phyloP scores from a whole-genome alignment of 2,329 filamentous ascomycete species.

The Aspergillus sp. region DNA sequence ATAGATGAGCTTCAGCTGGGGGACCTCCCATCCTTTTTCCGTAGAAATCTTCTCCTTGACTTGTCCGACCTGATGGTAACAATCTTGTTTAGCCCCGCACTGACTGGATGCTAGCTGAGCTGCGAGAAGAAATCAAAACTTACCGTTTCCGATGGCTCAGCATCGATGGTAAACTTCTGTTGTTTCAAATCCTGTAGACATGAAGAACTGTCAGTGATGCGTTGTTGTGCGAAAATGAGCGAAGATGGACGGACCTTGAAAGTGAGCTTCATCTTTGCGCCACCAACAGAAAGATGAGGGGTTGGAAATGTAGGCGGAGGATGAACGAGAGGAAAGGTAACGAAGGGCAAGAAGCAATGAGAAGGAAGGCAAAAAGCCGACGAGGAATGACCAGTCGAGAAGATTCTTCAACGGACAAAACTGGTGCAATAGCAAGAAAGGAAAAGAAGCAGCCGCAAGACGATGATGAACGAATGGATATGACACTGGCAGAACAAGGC shows the following conservation, averaged over 20 bases:
- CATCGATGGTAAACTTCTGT: slow-evolving; percentile 94
- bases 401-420: too few relatives aligned
- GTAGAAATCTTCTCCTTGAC: slow-evolving; percentile 88
- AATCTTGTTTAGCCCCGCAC: slow-evolving; percentile 30
- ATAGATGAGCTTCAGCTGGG: slow-evolving; percentile 93
- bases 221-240: slow-evolving; percentile 15
- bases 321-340: slow-evolving; percentile 3
- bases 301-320: slow-evolving; percentile 12
- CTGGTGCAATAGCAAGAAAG: too few relatives aligned
- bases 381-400: neutral
- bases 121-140: slow-evolving; percentile 25
- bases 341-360: neutral
- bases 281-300: slow-evolving; percentile 24
- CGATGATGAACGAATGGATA: neutral
- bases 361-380: neutral
- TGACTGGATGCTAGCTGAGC: slow-evolving; percentile 9
- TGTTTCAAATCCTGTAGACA: slow-evolving; percentile 81
- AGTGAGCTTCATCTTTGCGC: slow-evolving; percentile 59
- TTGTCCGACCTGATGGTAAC: slow-evolving; percentile 61
- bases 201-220: slow-evolving; percentile 15
- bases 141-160: slow-evolving; percentile 88
- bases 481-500: too few relatives aligned
- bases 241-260: slow-evolving; percentile 53
- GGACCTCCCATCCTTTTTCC: slow-evolving; percentile 91
- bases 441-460: neutral